A percentile compares a stretch with the other conserved stretches of the same genome.
Evolutionary conservation across 441 rosid genomes (phyloP).

Genomic region (Populus hybrid): DNA sequence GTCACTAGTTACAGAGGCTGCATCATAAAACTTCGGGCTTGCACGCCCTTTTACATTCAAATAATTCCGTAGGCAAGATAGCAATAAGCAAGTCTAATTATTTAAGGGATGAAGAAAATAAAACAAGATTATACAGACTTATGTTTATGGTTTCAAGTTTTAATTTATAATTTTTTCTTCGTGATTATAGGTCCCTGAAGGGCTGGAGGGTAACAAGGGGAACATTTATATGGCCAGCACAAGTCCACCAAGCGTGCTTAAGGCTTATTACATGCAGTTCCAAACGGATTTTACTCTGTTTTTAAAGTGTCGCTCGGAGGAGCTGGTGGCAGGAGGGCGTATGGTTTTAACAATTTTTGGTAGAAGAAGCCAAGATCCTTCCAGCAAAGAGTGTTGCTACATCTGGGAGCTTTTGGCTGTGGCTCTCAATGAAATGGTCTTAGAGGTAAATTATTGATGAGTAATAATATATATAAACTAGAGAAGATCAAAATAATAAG

Average conservation of each 20-base stretch:
- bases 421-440: conserved; percentile 41
- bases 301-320: conserved; percentile 38
- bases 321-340: conserved; percentile 39
- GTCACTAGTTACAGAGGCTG: not conserved
- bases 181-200: conserved; percentile 15
- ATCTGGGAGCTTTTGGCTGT: conserved; percentile 46
- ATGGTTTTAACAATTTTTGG: conserved; percentile 51
- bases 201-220: conserved; percentile 30
- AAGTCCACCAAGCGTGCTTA: conserved; percentile 29
- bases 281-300: conserved; percentile 33
- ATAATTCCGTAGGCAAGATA: not conserved
- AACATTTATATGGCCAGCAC: conserved; percentile 44
- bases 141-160: not conserved
- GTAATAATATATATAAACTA: not conserved
- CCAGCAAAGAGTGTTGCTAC: conserved; percentile 45
- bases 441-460: conserved; percentile 28
- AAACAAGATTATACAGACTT: not conserved
- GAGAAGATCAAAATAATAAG: not conserved
- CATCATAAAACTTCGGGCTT: too few relatives aligned
- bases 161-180: not conserved
- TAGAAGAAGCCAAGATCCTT: conserved; percentile 40
- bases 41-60: not conserved
- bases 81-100: not conserved
- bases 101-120: not conserved
- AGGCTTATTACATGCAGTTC: conserved; percentile 42